Evolutionary conservation across 768 basidiomycete genomes (phyloP).

Genomic region (Leucosporidium scottii): DNA sequence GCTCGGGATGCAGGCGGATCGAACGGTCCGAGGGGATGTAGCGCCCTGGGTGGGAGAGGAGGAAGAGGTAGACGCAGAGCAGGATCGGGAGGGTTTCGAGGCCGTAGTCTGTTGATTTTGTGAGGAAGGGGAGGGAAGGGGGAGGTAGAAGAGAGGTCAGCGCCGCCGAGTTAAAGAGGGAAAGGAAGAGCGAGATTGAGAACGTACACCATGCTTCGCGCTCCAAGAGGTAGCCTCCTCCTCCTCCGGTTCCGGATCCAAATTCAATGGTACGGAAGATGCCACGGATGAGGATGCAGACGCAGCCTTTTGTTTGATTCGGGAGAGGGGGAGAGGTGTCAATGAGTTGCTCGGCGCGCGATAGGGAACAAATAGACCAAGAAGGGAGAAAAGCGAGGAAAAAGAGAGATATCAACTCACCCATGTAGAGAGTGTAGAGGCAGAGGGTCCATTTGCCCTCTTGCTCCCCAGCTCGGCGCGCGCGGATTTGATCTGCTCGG

Average conservation of each 20-base stretch:
- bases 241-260: conserved; percentile 11
- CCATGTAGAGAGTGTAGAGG: conserved; percentile 28
- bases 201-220: conserved; percentile 20
- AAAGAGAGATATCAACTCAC: conserved; percentile 12
- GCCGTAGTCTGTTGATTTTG: conserved; percentile 5
- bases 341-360: no score
- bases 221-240: conserved; percentile 12
- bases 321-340: no score
- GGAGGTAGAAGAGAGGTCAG: not conserved
- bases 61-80: conserved; percentile 20
- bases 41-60: conserved; percentile 12
- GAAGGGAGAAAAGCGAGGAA: no score
- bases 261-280: conserved; percentile 30
- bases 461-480: conserved; percentile 7
- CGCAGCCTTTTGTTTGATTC: no score
- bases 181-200: not conserved
- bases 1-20: not conserved
- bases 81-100: conserved; percentile 26
- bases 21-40: conserved; percentile 20
- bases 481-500: conserved; percentile 19
- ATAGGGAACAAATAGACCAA: no score
- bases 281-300: conserved; percentile 10
- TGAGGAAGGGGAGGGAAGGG: not conserved
- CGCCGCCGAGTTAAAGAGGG: not conserved
- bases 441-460: conserved; percentile 18